Conservation (phyloP, 2,329 filamentous ascomycete species). For the Rutstroemia sydowiana region DNA sequence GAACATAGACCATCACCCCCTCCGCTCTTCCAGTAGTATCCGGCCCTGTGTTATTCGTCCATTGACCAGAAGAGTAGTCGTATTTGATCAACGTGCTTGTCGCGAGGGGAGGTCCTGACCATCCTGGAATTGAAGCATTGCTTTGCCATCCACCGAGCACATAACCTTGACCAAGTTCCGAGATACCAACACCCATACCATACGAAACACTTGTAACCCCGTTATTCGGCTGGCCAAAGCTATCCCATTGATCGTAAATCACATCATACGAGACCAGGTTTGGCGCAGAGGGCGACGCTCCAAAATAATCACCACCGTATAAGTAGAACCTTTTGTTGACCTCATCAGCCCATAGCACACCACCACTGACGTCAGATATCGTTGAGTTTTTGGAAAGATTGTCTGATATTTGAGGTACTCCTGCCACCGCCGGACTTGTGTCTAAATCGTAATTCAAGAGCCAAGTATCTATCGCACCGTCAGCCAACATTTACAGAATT, state of each 20-base stretch:
- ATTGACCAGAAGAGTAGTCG: slow-evolving; percentile 44
- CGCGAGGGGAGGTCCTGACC: slow-evolving; percentile 41
- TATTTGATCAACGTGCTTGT: slow-evolving; percentile 48
- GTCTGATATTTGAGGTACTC: slow-evolving; percentile 43
- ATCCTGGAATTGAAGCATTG: slow-evolving; percentile 44
- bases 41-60: slow-evolving; percentile 47
- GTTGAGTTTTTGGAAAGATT: slow-evolving; percentile 52
- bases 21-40: slow-evolving; percentile 49
- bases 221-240: slow-evolving; percentile 33
- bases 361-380: slow-evolving; percentile 44
- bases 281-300: slow-evolving; percentile 37
- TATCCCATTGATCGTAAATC: slow-evolving; percentile 48
- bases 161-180: slow-evolving; percentile 48
- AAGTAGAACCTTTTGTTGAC: slow-evolving; percentile 57
- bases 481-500: neutral
- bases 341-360: slow-evolving; percentile 50
- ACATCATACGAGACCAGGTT: slow-evolving; percentile 51
- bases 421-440: slow-evolving; percentile 33
- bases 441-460: slow-evolving; percentile 52
- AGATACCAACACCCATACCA: slow-evolving; percentile 48
- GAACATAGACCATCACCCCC: slow-evolving; percentile 52
- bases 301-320: slow-evolving; percentile 51
- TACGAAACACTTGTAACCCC: slow-evolving; percentile 43
- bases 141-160: slow-evolving; percentile 58
- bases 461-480: slow-evolving; percentile 37